phyloP scores from a whole-genome alignment of 306 rosid genomes.

The Fragaria nilgerrensis region DNA sequence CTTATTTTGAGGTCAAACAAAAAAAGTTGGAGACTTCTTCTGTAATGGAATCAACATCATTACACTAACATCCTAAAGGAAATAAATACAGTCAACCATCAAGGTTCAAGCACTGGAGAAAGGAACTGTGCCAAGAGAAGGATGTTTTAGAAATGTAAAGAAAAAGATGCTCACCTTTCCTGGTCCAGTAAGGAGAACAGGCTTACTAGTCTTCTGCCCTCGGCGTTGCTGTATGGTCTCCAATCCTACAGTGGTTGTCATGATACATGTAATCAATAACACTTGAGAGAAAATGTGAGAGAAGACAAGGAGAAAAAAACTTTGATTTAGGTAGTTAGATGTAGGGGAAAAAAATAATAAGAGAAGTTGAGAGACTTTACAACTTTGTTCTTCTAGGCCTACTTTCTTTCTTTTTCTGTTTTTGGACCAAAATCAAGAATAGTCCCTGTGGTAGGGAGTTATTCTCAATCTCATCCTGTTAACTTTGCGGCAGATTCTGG shows the following conservation, averaged over 20 bases:
- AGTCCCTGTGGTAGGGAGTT: background rate
- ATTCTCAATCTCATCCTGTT: background rate
- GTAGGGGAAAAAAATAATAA: too few relatives aligned
- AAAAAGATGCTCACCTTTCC: slow-evolving; percentile 62
- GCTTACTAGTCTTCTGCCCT: slow-evolving; percentile 73
- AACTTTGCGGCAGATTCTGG: background rate
- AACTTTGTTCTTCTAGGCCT: background rate
- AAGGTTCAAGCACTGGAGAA: background rate
- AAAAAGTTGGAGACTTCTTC: background rate
- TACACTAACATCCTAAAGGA: background rate
- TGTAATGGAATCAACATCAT: background rate
- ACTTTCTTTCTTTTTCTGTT: background rate
- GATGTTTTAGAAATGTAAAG: background rate
- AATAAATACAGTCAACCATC: background rate
- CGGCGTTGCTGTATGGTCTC: slow-evolving; percentile 87
- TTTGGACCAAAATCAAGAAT: background rate
- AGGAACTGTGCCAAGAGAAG: background rate
- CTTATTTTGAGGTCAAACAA: background rate
- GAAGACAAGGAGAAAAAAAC: background rate
- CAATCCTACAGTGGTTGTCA: slow-evolving; percentile 47
- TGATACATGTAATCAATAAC: background rate
- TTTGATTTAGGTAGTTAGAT: background rate
- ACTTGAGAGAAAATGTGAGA: background rate
- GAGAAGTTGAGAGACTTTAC: background rate
- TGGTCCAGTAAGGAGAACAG: slow-evolving; percentile 80